These are phyloP conservation scores for Halophytophthora polymorphica DNA, from an alignment of 352 stramenopile species.

Conservation along the genomic window DNA sequence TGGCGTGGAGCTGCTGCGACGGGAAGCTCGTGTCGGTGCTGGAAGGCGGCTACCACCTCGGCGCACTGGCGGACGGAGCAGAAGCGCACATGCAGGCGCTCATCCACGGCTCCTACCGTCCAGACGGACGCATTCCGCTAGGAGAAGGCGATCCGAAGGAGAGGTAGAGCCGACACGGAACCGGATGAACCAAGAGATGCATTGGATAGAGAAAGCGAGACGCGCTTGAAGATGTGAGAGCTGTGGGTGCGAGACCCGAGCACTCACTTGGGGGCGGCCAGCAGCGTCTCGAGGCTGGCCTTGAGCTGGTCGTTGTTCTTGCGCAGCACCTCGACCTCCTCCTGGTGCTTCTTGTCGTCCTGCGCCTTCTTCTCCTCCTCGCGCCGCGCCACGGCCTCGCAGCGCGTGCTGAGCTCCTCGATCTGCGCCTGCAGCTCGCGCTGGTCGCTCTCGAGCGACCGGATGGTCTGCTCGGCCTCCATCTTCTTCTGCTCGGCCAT, in stretches of 20 bases:
- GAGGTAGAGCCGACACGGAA: constrained; percentile 1
- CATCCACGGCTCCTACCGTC: constrained; percentile 32
- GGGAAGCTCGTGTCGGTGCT: constrained; percentile 54
- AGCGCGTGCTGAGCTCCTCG: constrained; percentile 62
- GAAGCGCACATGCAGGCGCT: constrained; percentile 50
- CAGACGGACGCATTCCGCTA: constrained; percentile 10
- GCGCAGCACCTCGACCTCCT: constrained; percentile 84
- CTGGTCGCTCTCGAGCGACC: constrained; percentile 70
- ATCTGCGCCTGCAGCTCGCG: constrained; percentile 80
- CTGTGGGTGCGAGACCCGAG: background rate
- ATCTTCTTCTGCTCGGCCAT: constrained; percentile 92
- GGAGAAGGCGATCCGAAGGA: constrained; percentile 10
- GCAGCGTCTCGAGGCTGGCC: constrained; percentile 85
- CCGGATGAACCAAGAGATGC: constrained; percentile 7
- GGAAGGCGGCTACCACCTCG: constrained; percentile 54
- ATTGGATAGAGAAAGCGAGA: constrained; percentile 13
- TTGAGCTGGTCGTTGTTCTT: constrained; percentile 91
- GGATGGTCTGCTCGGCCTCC: constrained; percentile 82
- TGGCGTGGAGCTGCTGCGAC: constrained; percentile 43
- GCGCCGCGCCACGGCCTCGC: constrained; percentile 51
- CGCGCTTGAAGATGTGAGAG: too few relatives aligned
- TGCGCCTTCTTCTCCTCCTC: constrained; percentile 61
- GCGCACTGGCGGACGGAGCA: constrained; percentile 41
- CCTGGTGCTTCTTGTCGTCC: constrained; percentile 85
- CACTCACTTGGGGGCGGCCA: constrained; percentile 57